phyloP scores from a whole-genome alignment of 371 early-diverging fungal genomes.

The Rhizomucor miehei region DNA sequence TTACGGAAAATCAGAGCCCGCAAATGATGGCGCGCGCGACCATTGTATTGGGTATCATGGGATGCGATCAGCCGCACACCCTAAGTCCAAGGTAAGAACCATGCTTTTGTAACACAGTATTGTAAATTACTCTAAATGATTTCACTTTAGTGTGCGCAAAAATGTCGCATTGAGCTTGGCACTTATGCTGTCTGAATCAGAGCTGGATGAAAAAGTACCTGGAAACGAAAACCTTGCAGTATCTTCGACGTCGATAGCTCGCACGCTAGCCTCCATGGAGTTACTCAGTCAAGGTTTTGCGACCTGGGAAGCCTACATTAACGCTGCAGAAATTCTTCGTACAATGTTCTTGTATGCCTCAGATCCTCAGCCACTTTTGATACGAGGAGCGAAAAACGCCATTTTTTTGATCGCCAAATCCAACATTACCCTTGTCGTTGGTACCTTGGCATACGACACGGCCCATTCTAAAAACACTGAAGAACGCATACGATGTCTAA shows the following conservation, averaged over 20 bases:
- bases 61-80: conserved; percentile 56
- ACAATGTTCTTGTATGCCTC: conserved; percentile 61
- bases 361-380: conserved; percentile 38
- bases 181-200: conserved; percentile 45
- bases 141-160: conserved; percentile 32
- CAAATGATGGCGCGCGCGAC: conserved; percentile 72
- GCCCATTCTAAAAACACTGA: conserved; percentile 58
- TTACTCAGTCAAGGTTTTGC: conserved; percentile 75
- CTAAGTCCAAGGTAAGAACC: conserved; percentile 43
- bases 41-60: conserved; percentile 72
- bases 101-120: too few species aligned
- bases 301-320: conserved; percentile 77
- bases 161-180: conserved; percentile 59
- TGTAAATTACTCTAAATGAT: too few species aligned
- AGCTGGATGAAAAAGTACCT: conserved; percentile 24
- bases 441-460: conserved; percentile 76
- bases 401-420: conserved; percentile 71
- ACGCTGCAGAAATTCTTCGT: conserved; percentile 67
- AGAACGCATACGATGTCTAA: conserved; percentile 60
- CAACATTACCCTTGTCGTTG: conserved; percentile 70
- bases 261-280: conserved; percentile 70
- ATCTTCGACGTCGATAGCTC: conserved; percentile 55
- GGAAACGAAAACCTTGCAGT: conserved; percentile 21
- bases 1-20: conserved; percentile 40
- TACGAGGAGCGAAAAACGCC: conserved; percentile 64